Percentiles rank a stretch among this genome's conserved stretches.
phyloP scores from a whole-genome alignment of 2,329 filamentous ascomycete genomes.

The Stachybotrys echinatus region DNA sequence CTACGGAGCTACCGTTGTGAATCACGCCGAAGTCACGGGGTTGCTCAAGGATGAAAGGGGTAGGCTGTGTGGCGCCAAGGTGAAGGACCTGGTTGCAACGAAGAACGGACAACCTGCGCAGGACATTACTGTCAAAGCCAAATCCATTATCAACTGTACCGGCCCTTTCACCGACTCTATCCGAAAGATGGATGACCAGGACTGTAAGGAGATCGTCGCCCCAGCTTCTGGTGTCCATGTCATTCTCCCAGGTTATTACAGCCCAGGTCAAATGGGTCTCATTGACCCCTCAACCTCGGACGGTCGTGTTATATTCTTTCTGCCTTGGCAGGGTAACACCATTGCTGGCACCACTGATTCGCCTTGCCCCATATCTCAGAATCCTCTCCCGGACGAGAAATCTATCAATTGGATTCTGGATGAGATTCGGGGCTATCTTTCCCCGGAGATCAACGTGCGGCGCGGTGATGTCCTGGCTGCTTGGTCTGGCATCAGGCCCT shows the following conservation, averaged over 20 bases:
- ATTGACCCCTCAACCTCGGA: constrained; percentile 80
- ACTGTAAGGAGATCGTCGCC: constrained; percentile 71
- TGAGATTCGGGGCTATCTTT: constrained; percentile 71
- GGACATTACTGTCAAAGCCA: constrained; percentile 69
- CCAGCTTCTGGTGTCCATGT: constrained; percentile 82
- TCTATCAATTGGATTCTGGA: constrained; percentile 80
- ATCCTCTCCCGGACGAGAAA: constrained; percentile 68
- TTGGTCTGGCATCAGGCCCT: constrained; percentile 73
- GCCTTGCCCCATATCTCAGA: constrained; percentile 59
- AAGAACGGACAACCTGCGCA: constrained; percentile 52
- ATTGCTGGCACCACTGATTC: constrained; percentile 80
- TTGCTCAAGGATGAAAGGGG: constrained; percentile 71
- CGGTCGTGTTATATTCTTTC: constrained; percentile 82
- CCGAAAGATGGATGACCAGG: constrained; percentile 75
- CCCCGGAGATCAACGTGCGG: constrained; percentile 69
- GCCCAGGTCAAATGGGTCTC: constrained; percentile 74
- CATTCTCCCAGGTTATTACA: constrained; percentile 73
- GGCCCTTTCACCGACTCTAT: constrained; percentile 84
- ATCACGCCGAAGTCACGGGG: constrained; percentile 75
- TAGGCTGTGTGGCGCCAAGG: constrained; percentile 65
- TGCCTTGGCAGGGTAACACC: constrained; percentile 83
- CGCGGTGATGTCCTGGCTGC: constrained; percentile 73
- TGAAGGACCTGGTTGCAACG: constrained; percentile 65
- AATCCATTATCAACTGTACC: constrained; percentile 82
- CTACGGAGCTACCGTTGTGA: constrained; percentile 77